These are phyloP conservation scores for Trichoderma aggressivum DNA, from an alignment of 2,329 filamentous ascomycete species.

Conservation along the genomic window DNA sequence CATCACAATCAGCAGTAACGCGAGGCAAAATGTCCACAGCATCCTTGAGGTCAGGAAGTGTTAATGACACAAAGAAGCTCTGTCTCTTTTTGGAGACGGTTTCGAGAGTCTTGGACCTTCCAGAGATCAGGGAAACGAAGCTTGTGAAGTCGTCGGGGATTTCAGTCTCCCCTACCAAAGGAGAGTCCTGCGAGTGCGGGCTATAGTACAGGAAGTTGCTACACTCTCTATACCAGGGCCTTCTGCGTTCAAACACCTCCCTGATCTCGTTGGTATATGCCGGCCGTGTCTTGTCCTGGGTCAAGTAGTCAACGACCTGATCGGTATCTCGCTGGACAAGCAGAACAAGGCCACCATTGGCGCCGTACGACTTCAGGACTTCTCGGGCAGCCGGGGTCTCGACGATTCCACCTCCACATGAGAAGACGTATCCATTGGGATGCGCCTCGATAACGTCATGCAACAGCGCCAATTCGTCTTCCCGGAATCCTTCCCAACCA, in stretches of 20 bases:
- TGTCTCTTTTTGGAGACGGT: slow-evolving; percentile 53
- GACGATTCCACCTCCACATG: slow-evolving; percentile 90
- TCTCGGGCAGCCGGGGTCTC: slow-evolving; percentile 78
- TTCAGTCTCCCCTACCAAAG: slow-evolving; percentile 20
- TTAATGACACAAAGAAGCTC: slow-evolving; percentile 92
- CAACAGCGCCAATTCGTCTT: slow-evolving; percentile 72
- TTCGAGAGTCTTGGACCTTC: slow-evolving; percentile 46
- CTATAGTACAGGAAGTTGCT: slow-evolving; percentile 94
- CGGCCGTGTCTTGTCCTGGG: slow-evolving; percentile 83
- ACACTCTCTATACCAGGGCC: slow-evolving; percentile 86
- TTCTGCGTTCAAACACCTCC: slow-evolving; percentile 83
- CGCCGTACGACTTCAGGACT: slow-evolving; percentile 69
- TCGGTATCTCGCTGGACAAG: slow-evolving; percentile 85
- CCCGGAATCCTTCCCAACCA: slow-evolving; percentile 88
- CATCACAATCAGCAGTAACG: slow-evolving; percentile 81
- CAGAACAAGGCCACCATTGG: slow-evolving; percentile 76
- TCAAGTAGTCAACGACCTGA: slow-evolving; percentile 83
- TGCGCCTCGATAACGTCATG: slow-evolving; percentile 71
- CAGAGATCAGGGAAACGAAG: slow-evolving; percentile 40
- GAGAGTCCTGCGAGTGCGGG: slow-evolving; percentile 49
- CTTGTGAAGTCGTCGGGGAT: slow-evolving; percentile 34
- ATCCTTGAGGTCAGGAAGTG: slow-evolving; percentile 68
- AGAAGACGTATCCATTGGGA: slow-evolving; percentile 75
- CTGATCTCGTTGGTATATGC: slow-evolving; percentile 92
- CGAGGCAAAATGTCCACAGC: slow-evolving; percentile 63